These are phyloP conservation scores for Fraxinus dipetala DNA, from an alignment of 305 asterid species.

Conservation along the genomic window DNA sequence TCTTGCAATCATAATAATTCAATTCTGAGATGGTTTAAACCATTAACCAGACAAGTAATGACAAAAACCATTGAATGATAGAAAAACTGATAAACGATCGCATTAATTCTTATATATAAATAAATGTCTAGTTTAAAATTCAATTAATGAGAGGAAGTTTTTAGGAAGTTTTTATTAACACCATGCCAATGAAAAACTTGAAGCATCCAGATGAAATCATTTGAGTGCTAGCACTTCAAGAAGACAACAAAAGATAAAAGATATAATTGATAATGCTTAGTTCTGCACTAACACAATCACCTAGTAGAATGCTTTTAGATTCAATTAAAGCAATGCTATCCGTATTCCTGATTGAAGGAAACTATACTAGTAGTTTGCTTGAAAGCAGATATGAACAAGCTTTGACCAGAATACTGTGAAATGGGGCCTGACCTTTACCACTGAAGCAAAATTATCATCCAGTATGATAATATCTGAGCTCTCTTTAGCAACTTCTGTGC, in stretches of 20 bases:
- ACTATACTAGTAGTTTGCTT: not conserved
- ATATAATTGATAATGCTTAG: not conserved
- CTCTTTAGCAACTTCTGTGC: conserved; percentile 98
- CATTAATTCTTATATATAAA: not conserved
- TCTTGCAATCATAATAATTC: not conserved
- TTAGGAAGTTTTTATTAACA: too few relatives aligned
- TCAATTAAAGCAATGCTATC: not conserved
- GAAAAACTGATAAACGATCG: not conserved
- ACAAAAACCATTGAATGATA: not conserved
- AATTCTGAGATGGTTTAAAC: conserved; percentile 4
- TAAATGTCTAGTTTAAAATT: not conserved
- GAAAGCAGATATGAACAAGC: not conserved
- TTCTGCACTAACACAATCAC: not conserved
- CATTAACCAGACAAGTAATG: not conserved
- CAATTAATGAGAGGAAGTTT: not conserved
- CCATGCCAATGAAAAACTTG: not conserved
- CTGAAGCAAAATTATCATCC: conserved; percentile 92
- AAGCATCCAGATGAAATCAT: not conserved
- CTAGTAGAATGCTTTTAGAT: not conserved
- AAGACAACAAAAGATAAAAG: not conserved
- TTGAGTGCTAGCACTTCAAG: not conserved
- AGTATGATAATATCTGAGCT: conserved; percentile 91
- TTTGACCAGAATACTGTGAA: not conserved
- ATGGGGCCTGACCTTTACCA: conserved; percentile 74
- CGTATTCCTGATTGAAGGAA: not conserved